These are phyloP conservation scores for Fusarium xylarioides DNA, from an alignment of 2,329 filamentous ascomycete genomes.

Conservation along the genomic window DNA sequence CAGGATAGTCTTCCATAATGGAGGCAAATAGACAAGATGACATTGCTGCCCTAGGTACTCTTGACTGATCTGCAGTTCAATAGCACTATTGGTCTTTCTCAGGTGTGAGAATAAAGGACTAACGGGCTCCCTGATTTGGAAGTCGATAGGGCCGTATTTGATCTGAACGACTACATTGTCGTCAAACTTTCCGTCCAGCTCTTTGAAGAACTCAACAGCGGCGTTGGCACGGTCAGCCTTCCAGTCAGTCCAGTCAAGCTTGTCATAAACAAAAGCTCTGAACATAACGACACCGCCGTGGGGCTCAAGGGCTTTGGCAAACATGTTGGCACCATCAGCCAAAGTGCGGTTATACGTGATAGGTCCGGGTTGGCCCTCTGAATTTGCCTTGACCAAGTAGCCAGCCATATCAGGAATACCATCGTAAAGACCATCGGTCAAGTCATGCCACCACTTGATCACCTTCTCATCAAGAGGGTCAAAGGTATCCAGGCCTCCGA, in stretches of 20 bases:
- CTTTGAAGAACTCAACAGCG: constrained; percentile 72
- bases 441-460: constrained; percentile 68
- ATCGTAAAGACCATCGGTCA: constrained; percentile 67
- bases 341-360: constrained; percentile 75
- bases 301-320: constrained; percentile 66
- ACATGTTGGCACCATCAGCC: constrained; percentile 57
- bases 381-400: constrained; percentile 76
- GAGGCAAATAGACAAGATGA: constrained; percentile 73
- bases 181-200: constrained; percentile 71
- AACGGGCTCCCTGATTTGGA: constrained; percentile 74
- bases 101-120: constrained; percentile 70
- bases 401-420: constrained; percentile 73
- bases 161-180: constrained; percentile 78
- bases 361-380: constrained; percentile 76
- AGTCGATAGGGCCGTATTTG: constrained; percentile 79
- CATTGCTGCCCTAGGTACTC: constrained; percentile 77
- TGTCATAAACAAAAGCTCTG: constrained; percentile 76
- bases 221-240: constrained; percentile 73
- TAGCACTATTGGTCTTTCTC: constrained; percentile 56
- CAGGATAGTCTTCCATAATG: constrained; percentile 73
- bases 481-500: constrained; percentile 67
- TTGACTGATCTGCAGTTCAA: constrained; percentile 74
- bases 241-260: constrained; percentile 60
- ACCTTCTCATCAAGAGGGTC: constrained; percentile 71
- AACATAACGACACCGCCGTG: constrained; percentile 74